These are phyloP conservation scores for Mitragyna speciosa DNA, from an alignment of 257 asterid genomes.

Conservation along the genomic window DNA sequence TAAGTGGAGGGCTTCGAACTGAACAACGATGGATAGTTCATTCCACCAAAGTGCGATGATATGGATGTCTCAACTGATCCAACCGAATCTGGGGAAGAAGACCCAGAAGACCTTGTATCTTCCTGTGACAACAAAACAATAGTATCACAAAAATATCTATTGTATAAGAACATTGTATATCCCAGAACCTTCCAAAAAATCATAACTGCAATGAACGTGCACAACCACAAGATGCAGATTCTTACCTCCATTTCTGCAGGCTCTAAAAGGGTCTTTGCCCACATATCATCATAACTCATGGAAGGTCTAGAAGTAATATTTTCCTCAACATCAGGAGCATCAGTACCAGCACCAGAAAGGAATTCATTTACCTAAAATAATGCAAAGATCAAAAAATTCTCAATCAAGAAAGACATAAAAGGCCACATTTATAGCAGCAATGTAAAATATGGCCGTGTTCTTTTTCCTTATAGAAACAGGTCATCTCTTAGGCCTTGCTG, in stretches of 20 bases:
- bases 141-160: neutral
- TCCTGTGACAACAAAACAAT: constrained; percentile 50
- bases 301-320: constrained; percentile 86
- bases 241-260: constrained; percentile 81
- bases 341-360: constrained; percentile 99
- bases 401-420: constrained; percentile 12
- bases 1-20: constrained; percentile 81
- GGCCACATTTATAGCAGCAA: neutral
- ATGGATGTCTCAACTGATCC: constrained; percentile 98
- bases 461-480: neutral
- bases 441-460: neutral
- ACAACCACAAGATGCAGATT: neutral
- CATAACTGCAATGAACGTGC: neutral
- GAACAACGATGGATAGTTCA: constrained; percentile 96
- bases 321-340: constrained; percentile 99
- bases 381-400: constrained; percentile 17
- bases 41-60: constrained; percentile 96
- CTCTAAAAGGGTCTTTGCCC: constrained; percentile 99
- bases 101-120: constrained; percentile 89
- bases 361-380: constrained; percentile 79
- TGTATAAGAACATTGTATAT: neutral
- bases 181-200: neutral
- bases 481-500: neutral
- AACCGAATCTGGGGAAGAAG: constrained; percentile 93
- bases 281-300: constrained; percentile 97